Evolutionary conservation across 2,329 filamentous ascomycete species (phyloP), one percentile per base, ranked within the genome.

Genomic region (Colletotrichum nymphaeae): DNA sequence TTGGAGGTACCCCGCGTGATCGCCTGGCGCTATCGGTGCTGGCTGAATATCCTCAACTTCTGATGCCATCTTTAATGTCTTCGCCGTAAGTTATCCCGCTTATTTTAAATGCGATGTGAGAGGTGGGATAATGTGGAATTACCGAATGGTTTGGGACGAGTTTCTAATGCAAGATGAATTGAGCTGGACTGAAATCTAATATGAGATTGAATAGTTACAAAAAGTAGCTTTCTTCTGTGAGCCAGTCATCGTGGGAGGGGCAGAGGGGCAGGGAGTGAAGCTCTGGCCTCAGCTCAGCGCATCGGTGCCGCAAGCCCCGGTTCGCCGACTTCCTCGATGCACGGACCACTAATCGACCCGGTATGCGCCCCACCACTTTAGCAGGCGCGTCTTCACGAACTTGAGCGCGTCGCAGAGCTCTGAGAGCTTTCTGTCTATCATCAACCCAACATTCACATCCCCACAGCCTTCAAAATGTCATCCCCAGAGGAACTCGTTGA

Each of bases 1-100:
- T 67, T 86, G 88, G 86, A 98, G 93, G 80, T 85, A 85, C 2
- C 79, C 82, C 62, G 80, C 79, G 79, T 90, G 88, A 69, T 88
- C 83, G 37, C 81, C 83, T 7, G 81, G 75, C 24, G 75, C 69
- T 66, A 84, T 80, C 2, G 76, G 58, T 60, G 67, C 59, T 73
- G 49, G 64, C 24, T 63, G 32, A 30, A 70, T 53, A 5, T 22
- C 56, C 22, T 68, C 59, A 12, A 57, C 19, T 22, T 37, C 63
- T 66, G 74, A 74, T 52, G 74, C 59, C 74, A 75, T 75, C 16
- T 69, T 55, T 7, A 14, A n/a, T 14, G 32, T 3, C 24, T 24
- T 24, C 24, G 24, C 24, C 24, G 24, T 2, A 24, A 24, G 24
- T 24, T 24, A 2, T 24, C 24, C 24, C 24, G 24, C 24, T 24